Percentiles rank a stretch among this genome's conserved stretches.
Conservation (phyloP, 371 early-diverging fungal species). For the Rhizopus sp. region DNA sequence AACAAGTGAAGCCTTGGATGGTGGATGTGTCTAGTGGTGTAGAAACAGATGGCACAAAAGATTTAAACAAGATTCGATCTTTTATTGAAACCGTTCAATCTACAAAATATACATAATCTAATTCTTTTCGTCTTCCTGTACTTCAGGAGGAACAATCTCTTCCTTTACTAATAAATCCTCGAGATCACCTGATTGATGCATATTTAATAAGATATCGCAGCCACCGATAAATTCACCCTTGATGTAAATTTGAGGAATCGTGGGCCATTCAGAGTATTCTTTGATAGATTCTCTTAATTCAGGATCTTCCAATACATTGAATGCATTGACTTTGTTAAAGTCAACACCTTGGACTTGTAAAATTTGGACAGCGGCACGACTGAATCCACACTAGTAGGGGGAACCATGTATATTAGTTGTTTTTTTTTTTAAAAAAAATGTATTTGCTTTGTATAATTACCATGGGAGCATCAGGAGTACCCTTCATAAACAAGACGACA, state of each 20-base stretch:
- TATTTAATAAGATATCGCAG: conserved; percentile 90
- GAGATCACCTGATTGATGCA: conserved; percentile 92
- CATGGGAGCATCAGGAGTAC: conserved; percentile 83
- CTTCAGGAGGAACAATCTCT: conserved; percentile 62
- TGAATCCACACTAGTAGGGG: conserved; percentile 83
- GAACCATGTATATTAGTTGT: neutral
- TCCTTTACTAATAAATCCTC: conserved; percentile 83
- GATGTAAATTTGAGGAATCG: conserved; percentile 97
- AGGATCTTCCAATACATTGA: conserved; percentile 89
- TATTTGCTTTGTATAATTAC: conserved; percentile 8
- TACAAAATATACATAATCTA: neutral
- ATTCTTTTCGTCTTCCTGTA: conserved; percentile 26
- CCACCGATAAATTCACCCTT: conserved; percentile 98
- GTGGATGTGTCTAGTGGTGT: conserved; percentile 95
- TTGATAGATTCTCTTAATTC: conserved; percentile 92
- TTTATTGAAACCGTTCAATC: conserved; percentile 65
- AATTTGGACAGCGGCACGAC: conserved; percentile 89
- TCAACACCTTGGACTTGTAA: conserved; percentile 85
- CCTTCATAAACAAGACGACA: conserved; percentile 94
- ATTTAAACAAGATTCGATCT: conserved; percentile 62
- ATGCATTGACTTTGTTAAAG: conserved; percentile 66
- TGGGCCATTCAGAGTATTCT: conserved; percentile 97
- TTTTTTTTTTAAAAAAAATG: conserved; percentile 74
- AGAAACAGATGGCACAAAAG: conserved; percentile 77
- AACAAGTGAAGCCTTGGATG: conserved; percentile 73